Evolutionary conservation across 208 protist genomes (phyloP).

Genomic region (Porcisia deanei): DNA sequence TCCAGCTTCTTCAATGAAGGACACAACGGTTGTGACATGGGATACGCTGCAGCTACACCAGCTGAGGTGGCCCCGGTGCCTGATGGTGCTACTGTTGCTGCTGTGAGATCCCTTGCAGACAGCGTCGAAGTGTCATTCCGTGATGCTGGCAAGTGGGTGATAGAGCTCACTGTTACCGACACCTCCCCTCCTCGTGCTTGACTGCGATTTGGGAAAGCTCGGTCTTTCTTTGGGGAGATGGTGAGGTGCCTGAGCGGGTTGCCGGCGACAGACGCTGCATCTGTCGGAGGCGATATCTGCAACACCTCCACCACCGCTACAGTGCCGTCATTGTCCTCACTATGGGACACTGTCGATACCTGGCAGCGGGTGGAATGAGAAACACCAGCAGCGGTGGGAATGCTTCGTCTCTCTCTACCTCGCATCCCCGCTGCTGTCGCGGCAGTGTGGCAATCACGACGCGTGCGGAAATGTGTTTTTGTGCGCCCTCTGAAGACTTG

Average conservation of each 20-base stretch:
- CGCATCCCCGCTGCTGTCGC: neutral
- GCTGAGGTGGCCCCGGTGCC: neutral
- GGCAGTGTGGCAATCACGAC: neutral
- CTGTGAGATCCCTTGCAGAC: neutral
- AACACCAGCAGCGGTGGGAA: neutral
- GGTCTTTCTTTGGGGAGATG: neutral
- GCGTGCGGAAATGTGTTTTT: too few species aligned
- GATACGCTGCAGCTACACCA: neutral
- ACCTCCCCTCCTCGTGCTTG: neutral
- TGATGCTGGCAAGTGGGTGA: neutral
- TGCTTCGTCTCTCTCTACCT: neutral
- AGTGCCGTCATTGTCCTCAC: neutral
- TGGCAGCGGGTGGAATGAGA: neutral
- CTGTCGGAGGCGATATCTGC: neutral
- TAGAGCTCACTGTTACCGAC: neutral
- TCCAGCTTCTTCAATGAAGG: constrained; percentile 2
- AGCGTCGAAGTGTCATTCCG: neutral
- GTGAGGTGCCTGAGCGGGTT: neutral
- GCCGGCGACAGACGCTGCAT: neutral
- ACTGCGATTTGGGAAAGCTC: neutral
- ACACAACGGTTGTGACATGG: neutral
- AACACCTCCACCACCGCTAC: neutral
- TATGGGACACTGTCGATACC: neutral
- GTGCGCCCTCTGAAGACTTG: neutral
- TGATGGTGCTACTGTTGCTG: neutral